Evolutionary conservation across 768 basidiomycete genomes (phyloP).

Genomic region (Hysterangium stoloniferum): DNA sequence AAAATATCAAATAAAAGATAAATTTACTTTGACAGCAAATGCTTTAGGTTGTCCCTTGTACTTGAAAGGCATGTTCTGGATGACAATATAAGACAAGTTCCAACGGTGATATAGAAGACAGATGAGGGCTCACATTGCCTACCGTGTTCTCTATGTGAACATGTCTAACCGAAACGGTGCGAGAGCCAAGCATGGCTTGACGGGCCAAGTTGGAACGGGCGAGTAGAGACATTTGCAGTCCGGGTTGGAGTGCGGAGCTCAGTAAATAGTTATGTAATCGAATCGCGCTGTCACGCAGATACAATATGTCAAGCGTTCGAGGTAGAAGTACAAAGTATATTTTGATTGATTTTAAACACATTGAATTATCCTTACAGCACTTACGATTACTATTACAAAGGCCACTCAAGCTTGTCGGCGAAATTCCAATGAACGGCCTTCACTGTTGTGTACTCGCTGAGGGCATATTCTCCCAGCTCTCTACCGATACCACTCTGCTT

Average conservation of each 20-base stretch:
- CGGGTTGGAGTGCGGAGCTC: not conserved
- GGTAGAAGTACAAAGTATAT: not conserved
- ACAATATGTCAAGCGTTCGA: not conserved
- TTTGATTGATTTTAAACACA: not conserved
- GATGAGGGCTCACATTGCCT: conserved; percentile 23
- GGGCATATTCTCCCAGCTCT: conserved; percentile 78
- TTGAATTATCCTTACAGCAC: not conserved
- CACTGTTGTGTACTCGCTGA: conserved; percentile 77
- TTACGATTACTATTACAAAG: conserved; percentile 37
- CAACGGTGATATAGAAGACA: conserved; percentile 41
- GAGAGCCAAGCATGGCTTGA: conserved; percentile 31
- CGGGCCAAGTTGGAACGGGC: conserved; percentile 7
- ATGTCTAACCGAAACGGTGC: conserved; percentile 47
- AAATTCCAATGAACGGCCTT: conserved; percentile 87
- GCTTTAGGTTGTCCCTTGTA: conserved; percentile 20
- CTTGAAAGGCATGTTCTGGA: conserved; percentile 28
- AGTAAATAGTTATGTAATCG: not conserved
- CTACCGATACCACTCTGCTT: conserved; percentile 90
- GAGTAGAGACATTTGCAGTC: conserved; percentile 9
- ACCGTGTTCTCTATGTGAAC: conserved; percentile 24
- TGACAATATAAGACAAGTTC: conserved; percentile 6
- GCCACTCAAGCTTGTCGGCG: conserved; percentile 74
- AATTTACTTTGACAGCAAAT: conserved; percentile 32
- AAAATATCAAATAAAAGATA: not conserved
- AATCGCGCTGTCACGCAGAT: not conserved